Conservation (phyloP, 495 filamentous ascomycete species). For the Arthonia radiata region DNA sequence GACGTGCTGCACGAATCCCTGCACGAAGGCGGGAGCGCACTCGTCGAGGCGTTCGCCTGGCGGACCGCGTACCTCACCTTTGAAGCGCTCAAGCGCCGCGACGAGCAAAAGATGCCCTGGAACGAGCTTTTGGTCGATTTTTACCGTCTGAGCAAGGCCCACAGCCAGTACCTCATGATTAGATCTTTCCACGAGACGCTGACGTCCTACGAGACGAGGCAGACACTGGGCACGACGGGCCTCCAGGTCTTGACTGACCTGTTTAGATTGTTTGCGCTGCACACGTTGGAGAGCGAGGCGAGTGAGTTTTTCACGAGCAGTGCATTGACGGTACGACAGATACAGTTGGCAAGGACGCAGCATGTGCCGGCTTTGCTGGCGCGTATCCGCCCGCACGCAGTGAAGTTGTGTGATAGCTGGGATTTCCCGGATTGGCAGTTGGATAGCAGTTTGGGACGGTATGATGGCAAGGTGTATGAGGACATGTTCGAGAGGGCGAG, state of each 20-base stretch:
- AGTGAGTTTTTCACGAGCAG: slow-evolving; percentile 40
- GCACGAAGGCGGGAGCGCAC: slow-evolving; percentile 30
- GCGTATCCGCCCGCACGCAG: slow-evolving; percentile 40
- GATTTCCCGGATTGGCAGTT: slow-evolving; percentile 45
- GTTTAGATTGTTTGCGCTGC: slow-evolving; percentile 38
- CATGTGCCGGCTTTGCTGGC: slow-evolving; percentile 38
- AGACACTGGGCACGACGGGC: slow-evolving; percentile 26
- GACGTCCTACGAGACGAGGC: slow-evolving; percentile 18
- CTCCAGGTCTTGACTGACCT: slow-evolving; percentile 29
- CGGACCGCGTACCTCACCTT: slow-evolving; percentile 42
- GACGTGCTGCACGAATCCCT: too few relatives aligned
- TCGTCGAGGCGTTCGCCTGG: slow-evolving; percentile 48
- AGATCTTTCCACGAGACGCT: slow-evolving; percentile 51
- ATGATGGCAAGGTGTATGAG: slow-evolving; percentile 43
- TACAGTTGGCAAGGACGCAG: slow-evolving; percentile 31
- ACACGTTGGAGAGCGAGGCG: slow-evolving; percentile 39
- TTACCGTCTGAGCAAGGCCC: slow-evolving; percentile 41
- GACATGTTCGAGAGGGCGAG: slow-evolving; percentile 41
- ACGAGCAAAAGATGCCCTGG: slow-evolving; percentile 43
- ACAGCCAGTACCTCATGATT: slow-evolving; percentile 43
- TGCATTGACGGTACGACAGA: slow-evolving; percentile 38
- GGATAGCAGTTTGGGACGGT: slow-evolving; percentile 35
- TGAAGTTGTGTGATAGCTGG: slow-evolving; percentile 41
- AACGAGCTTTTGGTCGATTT: slow-evolving; percentile 49
- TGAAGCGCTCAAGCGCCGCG: slow-evolving; percentile 43